These are phyloP conservation scores for Endothia cerciana DNA, from an alignment of 2,329 filamentous ascomycete species.

Conservation along the genomic window DNA sequence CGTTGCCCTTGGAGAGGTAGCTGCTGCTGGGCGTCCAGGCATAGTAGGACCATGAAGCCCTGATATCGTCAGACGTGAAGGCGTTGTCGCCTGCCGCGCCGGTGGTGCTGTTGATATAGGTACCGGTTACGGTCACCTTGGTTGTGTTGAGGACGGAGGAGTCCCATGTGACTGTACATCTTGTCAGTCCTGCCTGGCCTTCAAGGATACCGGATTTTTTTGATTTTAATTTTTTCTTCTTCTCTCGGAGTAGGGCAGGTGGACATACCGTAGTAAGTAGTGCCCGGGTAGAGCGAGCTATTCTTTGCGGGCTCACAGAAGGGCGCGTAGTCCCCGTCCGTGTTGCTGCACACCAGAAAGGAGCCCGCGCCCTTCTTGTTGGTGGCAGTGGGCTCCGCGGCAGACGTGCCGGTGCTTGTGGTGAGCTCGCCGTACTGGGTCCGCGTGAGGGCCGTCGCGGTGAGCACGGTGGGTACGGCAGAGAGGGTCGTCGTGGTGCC, in stretches of 20 bases:
- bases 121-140: conserved; percentile 43
- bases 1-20: conserved; percentile 39
- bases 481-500: conserved; percentile 49
- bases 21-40: conserved; percentile 46
- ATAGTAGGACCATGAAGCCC: conserved; percentile 52
- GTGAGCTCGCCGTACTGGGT: conserved; percentile 38
- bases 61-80: conserved; percentile 41
- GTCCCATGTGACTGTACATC: conserved; percentile 59
- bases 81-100: conserved; percentile 36
- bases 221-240: too few species aligned
- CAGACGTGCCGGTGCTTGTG: conserved; percentile 45
- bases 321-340: conserved; percentile 50
- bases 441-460: conserved; percentile 42
- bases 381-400: conserved; percentile 50
- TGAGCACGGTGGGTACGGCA: conserved; percentile 46
- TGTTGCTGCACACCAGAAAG: conserved; percentile 56
- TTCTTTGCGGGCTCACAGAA: conserved; percentile 55
- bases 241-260: not conserved
- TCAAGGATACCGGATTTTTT: not conserved
- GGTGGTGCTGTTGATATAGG: conserved; percentile 46
- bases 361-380: conserved; percentile 48
- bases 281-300: conserved; percentile 48
- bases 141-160: conserved; percentile 52
- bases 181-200: conserved; percentile 17
- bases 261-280: conserved; percentile 55